These are phyloP conservation scores for Metroxylon sagu DNA, from an alignment of 176 grass and related monocot genomes.

Conservation along the genomic window DNA sequence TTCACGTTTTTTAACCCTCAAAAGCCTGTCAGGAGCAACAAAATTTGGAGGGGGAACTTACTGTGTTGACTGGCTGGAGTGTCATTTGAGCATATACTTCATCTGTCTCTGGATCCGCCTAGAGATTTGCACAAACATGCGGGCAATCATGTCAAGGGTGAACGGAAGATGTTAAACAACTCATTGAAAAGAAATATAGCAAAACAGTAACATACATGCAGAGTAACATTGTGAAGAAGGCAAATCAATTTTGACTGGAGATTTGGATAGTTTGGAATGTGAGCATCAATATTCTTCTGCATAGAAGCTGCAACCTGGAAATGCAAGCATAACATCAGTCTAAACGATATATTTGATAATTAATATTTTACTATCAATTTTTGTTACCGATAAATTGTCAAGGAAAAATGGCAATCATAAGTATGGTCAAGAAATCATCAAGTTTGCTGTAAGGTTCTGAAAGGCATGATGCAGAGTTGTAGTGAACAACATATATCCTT, in stretches of 20 bases:
- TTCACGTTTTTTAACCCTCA: too few species aligned
- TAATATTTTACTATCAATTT: background rate
- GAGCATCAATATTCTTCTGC: slow-evolving; percentile 52
- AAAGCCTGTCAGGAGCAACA: background rate
- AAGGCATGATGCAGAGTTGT: too few species aligned
- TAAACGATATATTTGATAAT: background rate
- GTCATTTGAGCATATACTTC: slow-evolving; percentile 78
- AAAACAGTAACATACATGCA: slow-evolving; percentile 40
- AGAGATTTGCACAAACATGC: slow-evolving; percentile 22
- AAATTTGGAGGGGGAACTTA: slow-evolving; percentile 14
- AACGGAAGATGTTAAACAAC: too few species aligned
- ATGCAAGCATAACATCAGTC: background rate
- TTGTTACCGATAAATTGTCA: too few species aligned
- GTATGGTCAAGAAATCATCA: too few species aligned
- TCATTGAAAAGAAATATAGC: background rate
- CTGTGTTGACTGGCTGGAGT: slow-evolving; percentile 68
- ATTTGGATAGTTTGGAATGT: slow-evolving; percentile 75
- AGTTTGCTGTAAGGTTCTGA: too few species aligned
- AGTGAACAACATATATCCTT: too few species aligned
- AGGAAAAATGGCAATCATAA: too few species aligned
- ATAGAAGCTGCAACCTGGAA: slow-evolving; percentile 80
- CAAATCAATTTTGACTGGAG: slow-evolving; percentile 66
- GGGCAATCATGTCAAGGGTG: too few species aligned
- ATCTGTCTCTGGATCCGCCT: slow-evolving; percentile 75
- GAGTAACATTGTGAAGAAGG: slow-evolving; percentile 52